Conservation (phyloP, 768 basidiomycete species). For the Leccinum subgranulosum region DNA sequence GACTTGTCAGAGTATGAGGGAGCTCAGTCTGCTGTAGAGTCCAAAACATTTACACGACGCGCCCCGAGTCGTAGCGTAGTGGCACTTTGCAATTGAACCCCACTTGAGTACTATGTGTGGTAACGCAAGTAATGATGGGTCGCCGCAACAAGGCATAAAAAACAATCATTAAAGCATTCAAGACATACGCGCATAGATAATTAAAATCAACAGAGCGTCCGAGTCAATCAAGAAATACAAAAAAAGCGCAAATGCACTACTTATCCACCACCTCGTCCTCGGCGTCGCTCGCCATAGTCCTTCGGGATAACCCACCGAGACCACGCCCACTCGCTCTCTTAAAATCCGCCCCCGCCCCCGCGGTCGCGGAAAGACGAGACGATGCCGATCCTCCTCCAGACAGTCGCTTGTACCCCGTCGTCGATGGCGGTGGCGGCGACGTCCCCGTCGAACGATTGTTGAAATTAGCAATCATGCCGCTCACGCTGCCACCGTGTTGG, state of each 20-base stretch:
- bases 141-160: background rate
- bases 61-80: background rate
- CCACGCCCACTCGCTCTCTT: conserved; percentile 45
- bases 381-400: conserved; percentile 32
- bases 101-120: no score
- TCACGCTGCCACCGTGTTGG: conserved; percentile 43
- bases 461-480: conserved; percentile 54
- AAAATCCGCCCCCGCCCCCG: conserved; percentile 9
- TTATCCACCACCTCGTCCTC: conserved; percentile 65
- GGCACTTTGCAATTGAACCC: no score
- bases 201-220: background rate
- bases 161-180: background rate
- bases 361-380: conserved; percentile 11
- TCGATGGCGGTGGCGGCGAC: conserved; percentile 37
- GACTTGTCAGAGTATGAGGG: no score
- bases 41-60: no score
- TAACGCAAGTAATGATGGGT: background rate
- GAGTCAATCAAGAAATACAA: background rate
- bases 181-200: background rate
- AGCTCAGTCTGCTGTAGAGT: no score
- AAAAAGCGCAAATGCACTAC: conserved; percentile 1
- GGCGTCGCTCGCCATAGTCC: conserved; percentile 82
- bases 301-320: conserved; percentile 55
- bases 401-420: conserved; percentile 39
- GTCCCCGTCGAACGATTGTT: conserved; percentile 45